These are phyloP conservation scores for Malus hybrid DNA, from an alignment of 331 rosid species.

Conservation along the genomic window DNA sequence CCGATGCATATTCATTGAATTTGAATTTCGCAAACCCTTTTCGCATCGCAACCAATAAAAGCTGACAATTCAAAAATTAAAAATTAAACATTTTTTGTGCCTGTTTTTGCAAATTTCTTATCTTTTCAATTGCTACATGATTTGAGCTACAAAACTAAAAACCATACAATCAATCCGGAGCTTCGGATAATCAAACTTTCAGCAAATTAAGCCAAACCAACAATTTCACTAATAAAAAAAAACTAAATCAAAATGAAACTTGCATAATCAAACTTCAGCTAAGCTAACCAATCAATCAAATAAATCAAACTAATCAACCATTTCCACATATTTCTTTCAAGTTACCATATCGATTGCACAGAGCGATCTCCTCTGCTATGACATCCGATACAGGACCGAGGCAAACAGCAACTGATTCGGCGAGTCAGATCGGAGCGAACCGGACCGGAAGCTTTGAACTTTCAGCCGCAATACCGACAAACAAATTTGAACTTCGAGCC, in stretches of 20 bases:
- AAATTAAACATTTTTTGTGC: background rate
- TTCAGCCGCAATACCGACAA: constrained; percentile 26
- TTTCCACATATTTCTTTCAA: background rate
- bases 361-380: constrained; percentile 52
- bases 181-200: background rate
- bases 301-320: constrained; percentile 11
- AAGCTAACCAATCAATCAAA: constrained; percentile 20
- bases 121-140: background rate
- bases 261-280: constrained; percentile 12
- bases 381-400: constrained; percentile 62
- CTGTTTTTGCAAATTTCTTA: background rate
- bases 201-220: too few relatives aligned
- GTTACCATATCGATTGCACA: constrained; percentile 72
- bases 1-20: background rate
- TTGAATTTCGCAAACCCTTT: background rate
- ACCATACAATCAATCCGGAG: background rate
- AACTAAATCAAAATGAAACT: constrained; percentile 3
- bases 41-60: background rate
- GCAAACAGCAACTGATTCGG: constrained; percentile 22
- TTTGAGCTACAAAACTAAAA: background rate
- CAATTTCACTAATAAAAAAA: too few relatives aligned
- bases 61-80: background rate
- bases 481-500: constrained; percentile 39
- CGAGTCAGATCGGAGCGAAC: constrained; percentile 74
- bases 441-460: constrained; percentile 25